Conservation (phyloP, 192 early-diverging fungal genomes). For the Backusella morwellensis region DNA sequence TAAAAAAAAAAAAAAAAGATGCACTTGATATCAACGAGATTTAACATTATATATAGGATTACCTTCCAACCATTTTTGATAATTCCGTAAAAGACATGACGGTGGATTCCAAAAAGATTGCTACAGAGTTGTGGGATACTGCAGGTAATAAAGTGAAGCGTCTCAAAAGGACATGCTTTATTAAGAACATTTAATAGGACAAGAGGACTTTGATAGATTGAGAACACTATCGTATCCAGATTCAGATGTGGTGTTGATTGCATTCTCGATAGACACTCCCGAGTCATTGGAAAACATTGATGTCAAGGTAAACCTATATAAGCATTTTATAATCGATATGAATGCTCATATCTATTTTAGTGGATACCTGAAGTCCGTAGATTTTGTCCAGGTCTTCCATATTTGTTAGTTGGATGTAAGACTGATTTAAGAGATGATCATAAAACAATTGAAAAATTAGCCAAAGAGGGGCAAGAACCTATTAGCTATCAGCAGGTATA, state of each 20-base stretch:
- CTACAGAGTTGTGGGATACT: slow-evolving; percentile 36
- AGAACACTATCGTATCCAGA: slow-evolving; percentile 23
- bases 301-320: slow-evolving; percentile 15
- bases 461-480: slow-evolving; percentile 57
- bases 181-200: slow-evolving; percentile 11
- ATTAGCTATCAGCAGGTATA: slow-evolving; percentile 28
- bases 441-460: slow-evolving; percentile 50
- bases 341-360: slow-evolving; percentile 19
- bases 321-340: slow-evolving; percentile 24
- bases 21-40: neutral
- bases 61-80: slow-evolving; percentile 39
- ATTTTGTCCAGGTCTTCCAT: slow-evolving; percentile 23
- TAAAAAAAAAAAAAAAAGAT: neutral
- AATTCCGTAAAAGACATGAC: slow-evolving; percentile 34
- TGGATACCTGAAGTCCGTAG: slow-evolving; percentile 24
- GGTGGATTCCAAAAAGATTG: slow-evolving; percentile 24
- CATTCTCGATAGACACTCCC: slow-evolving; percentile 31
- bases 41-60: slow-evolving; percentile 14
- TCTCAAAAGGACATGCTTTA: neutral
- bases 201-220: slow-evolving; percentile 28
- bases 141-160: slow-evolving; percentile 21
- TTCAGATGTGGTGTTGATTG: slow-evolving; percentile 21
- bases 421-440: slow-evolving; percentile 28
- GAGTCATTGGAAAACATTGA: slow-evolving; percentile 36
- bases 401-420: slow-evolving; percentile 28